Percentiles rank a stretch among this genome's conserved stretches.
Evolutionary conservation across 2,329 filamentous ascomycete genomes (phyloP).

Genomic region (Cladosporium sp.): DNA sequence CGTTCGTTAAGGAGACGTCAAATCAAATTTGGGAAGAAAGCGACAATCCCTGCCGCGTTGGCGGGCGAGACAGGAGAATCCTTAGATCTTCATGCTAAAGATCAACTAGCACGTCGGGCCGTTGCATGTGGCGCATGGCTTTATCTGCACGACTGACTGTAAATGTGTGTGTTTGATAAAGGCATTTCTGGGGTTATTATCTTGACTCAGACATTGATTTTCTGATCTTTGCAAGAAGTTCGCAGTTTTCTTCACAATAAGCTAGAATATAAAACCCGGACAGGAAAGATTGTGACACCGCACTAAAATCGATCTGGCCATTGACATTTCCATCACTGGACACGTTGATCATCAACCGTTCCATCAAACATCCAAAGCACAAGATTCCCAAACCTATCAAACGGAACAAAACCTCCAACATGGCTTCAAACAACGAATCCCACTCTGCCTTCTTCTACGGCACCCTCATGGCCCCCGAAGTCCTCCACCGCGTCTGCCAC

Average conservation of each 20-base stretch:
- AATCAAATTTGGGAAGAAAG: not conserved
- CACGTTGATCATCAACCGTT: too few species aligned
- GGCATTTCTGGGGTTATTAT: too few species aligned
- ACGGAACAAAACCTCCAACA: not conserved
- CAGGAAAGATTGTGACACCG: too few species aligned
- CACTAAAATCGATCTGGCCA: too few species aligned
- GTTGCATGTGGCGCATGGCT: slow-evolving; percentile 13
- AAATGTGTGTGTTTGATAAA: too few species aligned
- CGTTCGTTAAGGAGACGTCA: slow-evolving; percentile 5
- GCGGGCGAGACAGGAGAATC: slow-evolving; percentile 8
- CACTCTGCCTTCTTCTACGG: slow-evolving; percentile 62
- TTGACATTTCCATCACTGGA: too few species aligned
- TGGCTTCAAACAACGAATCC: not conserved
- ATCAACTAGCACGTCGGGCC: slow-evolving; percentile 7
- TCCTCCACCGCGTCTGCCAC: slow-evolving; percentile 83
- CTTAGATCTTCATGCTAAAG: not conserved
- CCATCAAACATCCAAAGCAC: too few species aligned
- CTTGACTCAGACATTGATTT: too few species aligned
- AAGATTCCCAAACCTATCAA: not conserved
- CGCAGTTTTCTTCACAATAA: too few species aligned
- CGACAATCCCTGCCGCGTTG: not conserved
- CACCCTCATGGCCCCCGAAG: slow-evolving; percentile 74
- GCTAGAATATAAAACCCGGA: too few species aligned
- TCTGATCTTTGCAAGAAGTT: too few species aligned
- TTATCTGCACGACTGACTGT: slow-evolving; percentile 1